Conservation (phyloP, 352 stramenopile genomes). For the Pythium phragmiticola region DNA sequence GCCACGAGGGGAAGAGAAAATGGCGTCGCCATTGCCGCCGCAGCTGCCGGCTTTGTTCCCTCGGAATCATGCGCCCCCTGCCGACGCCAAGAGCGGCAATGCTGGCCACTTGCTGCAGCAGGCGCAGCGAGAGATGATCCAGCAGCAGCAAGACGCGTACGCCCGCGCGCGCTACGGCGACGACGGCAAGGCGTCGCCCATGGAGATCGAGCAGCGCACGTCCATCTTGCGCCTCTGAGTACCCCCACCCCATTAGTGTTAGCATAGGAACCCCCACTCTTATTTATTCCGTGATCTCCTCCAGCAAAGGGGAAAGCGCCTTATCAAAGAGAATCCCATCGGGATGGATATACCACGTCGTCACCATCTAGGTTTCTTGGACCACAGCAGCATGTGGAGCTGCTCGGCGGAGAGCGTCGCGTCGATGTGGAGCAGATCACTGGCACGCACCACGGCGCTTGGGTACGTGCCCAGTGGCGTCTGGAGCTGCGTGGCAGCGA, state of each 20-base stretch:
- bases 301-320: not conserved
- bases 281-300: conserved; percentile 23
- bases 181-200: conserved; percentile 11
- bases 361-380: not conserved
- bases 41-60: conserved; percentile 18
- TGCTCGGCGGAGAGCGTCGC: conserved; percentile 30
- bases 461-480: conserved; percentile 69
- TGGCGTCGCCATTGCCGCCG: conserved; percentile 6
- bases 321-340: not conserved
- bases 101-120: not conserved
- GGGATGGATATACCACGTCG: not conserved
- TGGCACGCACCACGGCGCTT: conserved; percentile 53
- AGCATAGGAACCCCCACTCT: not conserved
- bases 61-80: conserved; percentile 8
- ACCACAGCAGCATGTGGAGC: conserved; percentile 19
- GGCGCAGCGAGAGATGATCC: not conserved
- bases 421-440: conserved; percentile 55
- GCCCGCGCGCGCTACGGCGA: conserved; percentile 4
- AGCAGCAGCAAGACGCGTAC: not conserved
- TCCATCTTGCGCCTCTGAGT: conserved; percentile 18
- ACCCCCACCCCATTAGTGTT: not conserved
- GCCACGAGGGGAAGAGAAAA: conserved; percentile 17
- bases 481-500: conserved; percentile 48
- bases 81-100: conserved; percentile 8
- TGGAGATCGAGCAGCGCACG: conserved; percentile 22